Conservation (phyloP, 2,329 filamentous ascomycete genomes). For the Colletotrichum agaves region DNA sequence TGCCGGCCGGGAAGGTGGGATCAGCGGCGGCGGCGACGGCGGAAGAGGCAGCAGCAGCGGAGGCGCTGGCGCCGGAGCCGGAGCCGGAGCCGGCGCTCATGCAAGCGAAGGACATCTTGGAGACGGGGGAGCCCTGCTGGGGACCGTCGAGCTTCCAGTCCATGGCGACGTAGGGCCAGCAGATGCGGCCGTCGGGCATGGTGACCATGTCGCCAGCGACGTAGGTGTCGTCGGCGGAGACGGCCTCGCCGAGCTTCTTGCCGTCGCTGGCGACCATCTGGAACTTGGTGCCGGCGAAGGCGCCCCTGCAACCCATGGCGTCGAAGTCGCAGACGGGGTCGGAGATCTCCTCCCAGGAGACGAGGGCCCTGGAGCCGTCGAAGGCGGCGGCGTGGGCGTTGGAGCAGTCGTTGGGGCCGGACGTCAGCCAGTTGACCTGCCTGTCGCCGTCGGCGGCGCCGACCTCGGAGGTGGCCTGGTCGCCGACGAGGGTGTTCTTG, state of each 20-base stretch:
- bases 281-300: slow-evolving; percentile 68
- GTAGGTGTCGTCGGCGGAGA: slow-evolving; percentile 63
- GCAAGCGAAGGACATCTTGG: slow-evolving; percentile 66
- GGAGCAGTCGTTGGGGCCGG: slow-evolving; percentile 61
- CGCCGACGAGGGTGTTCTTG: slow-evolving; percentile 66
- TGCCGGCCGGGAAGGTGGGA: slow-evolving; percentile 20
- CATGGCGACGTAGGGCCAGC: slow-evolving; percentile 71
- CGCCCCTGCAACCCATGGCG: slow-evolving; percentile 69
- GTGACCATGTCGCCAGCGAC: slow-evolving; percentile 72
- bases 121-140: slow-evolving; percentile 44
- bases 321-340: slow-evolving; percentile 64
- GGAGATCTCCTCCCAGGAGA: slow-evolving; percentile 71
- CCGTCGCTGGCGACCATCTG: slow-evolving; percentile 65
- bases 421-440: slow-evolving; percentile 70
- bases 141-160: slow-evolving; percentile 56
- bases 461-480: slow-evolving; percentile 64
- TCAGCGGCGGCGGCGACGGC: slow-evolving; percentile 12
- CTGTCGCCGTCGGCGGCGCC: slow-evolving; percentile 64
- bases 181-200: slow-evolving; percentile 66
- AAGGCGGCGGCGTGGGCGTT: slow-evolving; percentile 69
- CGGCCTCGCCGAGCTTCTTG: slow-evolving; percentile 59
- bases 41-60: slow-evolving; percentile 44
- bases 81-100: slow-evolving; percentile 51
- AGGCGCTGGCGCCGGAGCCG: slow-evolving; percentile 52
- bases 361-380: slow-evolving; percentile 60